Evolutionary conservation across 805 yeast genomes (phyloP).

Genomic region (Huiozyma naganishii): DNA sequence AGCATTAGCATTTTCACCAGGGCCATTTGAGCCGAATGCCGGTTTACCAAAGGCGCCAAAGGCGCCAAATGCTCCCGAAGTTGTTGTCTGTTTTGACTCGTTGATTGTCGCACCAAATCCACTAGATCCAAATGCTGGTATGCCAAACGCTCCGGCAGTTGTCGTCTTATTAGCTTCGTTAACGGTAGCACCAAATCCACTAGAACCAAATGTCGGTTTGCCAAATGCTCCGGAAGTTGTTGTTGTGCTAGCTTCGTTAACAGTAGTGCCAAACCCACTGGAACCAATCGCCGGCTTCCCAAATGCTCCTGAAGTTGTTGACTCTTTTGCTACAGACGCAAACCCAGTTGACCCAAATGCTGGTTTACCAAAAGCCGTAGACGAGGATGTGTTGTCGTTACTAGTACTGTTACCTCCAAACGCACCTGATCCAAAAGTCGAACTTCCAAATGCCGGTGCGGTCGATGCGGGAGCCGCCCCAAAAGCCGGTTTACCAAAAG

Average conservation of each 20-base stretch:
- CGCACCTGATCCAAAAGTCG: constrained; percentile 4
- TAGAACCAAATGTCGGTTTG: constrained; percentile 14
- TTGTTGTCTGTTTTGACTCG: background rate
- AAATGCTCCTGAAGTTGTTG: constrained; percentile 8
- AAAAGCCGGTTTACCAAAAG: constrained; percentile 18
- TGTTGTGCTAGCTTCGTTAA: background rate
- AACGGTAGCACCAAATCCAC: constrained; percentile 3
- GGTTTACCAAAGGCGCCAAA: constrained; percentile 18
- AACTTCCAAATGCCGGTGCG: too few relatives aligned
- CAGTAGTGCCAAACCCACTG: constrained; percentile 3
- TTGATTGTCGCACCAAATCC: constrained; percentile 1
- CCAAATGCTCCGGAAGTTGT: constrained; percentile 13
- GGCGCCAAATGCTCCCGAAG: constrained; percentile 8
- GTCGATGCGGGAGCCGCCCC: too few relatives aligned
- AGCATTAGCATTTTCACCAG: constrained; percentile 1
- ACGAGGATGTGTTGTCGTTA: constrained; percentile 5
- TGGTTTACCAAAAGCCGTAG: constrained; percentile 7
- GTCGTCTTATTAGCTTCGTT: background rate
- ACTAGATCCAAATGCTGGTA: constrained; percentile 4
- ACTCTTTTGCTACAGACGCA: background rate
- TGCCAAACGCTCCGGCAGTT: constrained; percentile 7
- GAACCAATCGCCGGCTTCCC: constrained; percentile 18
- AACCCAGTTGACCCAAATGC: constrained; percentile 24
- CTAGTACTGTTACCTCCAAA: constrained; percentile 5
- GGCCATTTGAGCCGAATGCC: constrained; percentile 13